These are phyloP conservation scores for Coleophoma crateriformis DNA, from an alignment of 2,329 filamentous ascomycete species.

Conservation along the genomic window DNA sequence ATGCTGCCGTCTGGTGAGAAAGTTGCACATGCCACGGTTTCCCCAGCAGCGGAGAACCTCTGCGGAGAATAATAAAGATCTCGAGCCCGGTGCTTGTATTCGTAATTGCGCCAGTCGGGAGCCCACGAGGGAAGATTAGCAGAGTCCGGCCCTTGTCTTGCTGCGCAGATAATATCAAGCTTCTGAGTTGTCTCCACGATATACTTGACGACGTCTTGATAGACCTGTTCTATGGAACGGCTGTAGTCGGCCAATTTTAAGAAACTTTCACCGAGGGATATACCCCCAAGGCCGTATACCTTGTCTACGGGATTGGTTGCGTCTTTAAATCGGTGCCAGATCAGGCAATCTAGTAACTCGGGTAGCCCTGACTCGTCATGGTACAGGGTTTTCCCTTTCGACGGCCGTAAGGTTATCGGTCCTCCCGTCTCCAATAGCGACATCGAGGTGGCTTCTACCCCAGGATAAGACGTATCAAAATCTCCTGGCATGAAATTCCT, in stretches of 20 bases:
- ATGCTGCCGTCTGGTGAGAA: not conserved
- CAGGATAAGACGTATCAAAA: not conserved
- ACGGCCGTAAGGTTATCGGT: not conserved
- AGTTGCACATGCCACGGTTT: not conserved
- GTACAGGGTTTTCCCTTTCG: not conserved
- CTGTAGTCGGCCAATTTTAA: slow-evolving; percentile 26
- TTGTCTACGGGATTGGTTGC: slow-evolving; percentile 29
- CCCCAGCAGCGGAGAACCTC: not conserved
- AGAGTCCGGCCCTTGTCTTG: slow-evolving; percentile 18
- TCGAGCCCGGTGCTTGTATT: not conserved
- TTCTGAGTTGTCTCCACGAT: slow-evolving; percentile 19
- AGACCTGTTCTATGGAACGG: slow-evolving; percentile 26
- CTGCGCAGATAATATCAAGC: slow-evolving; percentile 29
- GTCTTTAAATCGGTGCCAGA: slow-evolving; percentile 18
- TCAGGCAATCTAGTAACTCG: slow-evolving; percentile 11
- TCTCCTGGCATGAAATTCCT: not conserved
- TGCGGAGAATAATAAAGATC: not conserved
- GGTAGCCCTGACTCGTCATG: not conserved
- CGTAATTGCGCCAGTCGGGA: slow-evolving; percentile 25
- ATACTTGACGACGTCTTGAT: slow-evolving; percentile 27
- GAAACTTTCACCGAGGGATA: slow-evolving; percentile 20
- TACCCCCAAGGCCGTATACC: slow-evolving; percentile 28
- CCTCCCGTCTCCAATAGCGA: not conserved
- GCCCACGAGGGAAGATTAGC: slow-evolving; percentile 26
- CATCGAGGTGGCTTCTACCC: not conserved